phyloP scores from a whole-genome alignment of 2,329 filamentous ascomycete genomes.

The Aaosphaeria pasadenensis region DNA sequence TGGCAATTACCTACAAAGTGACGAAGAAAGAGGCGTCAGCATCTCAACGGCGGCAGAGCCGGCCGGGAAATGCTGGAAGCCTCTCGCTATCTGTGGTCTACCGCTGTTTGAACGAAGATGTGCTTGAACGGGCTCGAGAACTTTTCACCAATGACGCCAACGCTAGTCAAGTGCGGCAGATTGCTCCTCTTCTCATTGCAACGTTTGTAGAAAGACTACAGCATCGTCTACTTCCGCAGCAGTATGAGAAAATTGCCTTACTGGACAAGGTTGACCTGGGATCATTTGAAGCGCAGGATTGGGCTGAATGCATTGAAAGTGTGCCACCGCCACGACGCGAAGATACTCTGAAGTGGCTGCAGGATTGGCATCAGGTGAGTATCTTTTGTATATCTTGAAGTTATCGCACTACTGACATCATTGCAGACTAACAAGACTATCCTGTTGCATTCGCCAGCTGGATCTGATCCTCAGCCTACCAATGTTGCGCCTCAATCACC shows the following conservation, averaged over 20 bases:
- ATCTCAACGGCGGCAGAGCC: constrained; percentile 19
- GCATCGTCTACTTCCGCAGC: constrained; percentile 44
- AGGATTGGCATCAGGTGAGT: constrained; percentile 56
- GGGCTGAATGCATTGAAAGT: constrained; percentile 52
- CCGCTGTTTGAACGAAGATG: constrained; percentile 71
- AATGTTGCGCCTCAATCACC: constrained; percentile 20
- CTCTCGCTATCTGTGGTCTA: constrained; percentile 73
- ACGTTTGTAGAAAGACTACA: constrained; percentile 48
- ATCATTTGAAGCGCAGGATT: constrained; percentile 51
- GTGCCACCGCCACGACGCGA: constrained; percentile 45
- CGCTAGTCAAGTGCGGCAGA: constrained; percentile 44
- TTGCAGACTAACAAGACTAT: constrained; percentile 22
- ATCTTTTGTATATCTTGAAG: background rate
- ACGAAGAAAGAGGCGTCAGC: constrained; percentile 48
- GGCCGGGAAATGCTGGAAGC: constrained; percentile 30
- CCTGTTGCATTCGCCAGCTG: constrained; percentile 12
- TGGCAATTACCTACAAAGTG: constrained; percentile 78
- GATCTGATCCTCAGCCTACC: constrained; percentile 3
- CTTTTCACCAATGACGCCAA: constrained; percentile 48
- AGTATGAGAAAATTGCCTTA: constrained; percentile 56
- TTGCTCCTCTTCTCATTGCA: constrained; percentile 52
- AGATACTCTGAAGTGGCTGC: constrained; percentile 51
- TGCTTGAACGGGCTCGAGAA: constrained; percentile 49
- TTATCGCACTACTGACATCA: background rate
- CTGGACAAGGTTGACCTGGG: constrained; percentile 52